Evolutionary conservation across 306 rosid species (phyloP), one percentile per base, ranked within the genome.

Genomic region (Crotalaria pallida): DNA sequence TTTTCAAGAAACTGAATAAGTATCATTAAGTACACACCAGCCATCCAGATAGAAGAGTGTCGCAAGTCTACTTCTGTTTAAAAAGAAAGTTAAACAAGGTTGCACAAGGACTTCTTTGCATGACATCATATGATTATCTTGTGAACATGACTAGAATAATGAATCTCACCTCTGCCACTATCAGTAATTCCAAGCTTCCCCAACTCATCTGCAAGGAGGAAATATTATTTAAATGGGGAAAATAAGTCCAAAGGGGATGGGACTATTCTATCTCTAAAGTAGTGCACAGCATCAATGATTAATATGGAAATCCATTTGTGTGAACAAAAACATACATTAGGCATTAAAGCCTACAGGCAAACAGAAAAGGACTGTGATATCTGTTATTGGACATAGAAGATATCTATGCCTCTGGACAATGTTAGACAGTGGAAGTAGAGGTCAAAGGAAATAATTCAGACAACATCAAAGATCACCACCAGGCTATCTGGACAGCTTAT

Each of bases 41-140:
- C 95, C 96, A 88, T 94, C 97, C 94, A 90, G 81, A 90, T 94
- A 68, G 96, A 91, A 59, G 97, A 88, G 82, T 88, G 98, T 63
- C 87, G 94, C 87, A 94, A 84, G 84, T 89, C 89, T 74, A 86
- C 96, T 81, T 94, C 98, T 94, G 96, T 67, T 75, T 34, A 58
- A 80, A 70, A 66, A 21, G 72, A 83, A 86, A 61, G 11, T 64
- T 48, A 71, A 71, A 57, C 57, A 66, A 79, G 64, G 68, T 71
- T 84, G 52, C 29, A 45, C 29, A 58, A 50, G 55, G 13, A 76
- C 31, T 77, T 41, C 15, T 15, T 43, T 44, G 31, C 74, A 53
- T 48, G 31, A 21, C 26, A 72, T 13, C 65, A 40, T n/a, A n/a
- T 72, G 74, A 65, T 38, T 62, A 45, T 78, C 49, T 49, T 43